A percentile compares a stretch with the other conserved stretches of the same genome.
Conservation (phyloP, 2,329 filamentous ascomycete genomes). For the Aspergillus oerlinghausenensis region DNA sequence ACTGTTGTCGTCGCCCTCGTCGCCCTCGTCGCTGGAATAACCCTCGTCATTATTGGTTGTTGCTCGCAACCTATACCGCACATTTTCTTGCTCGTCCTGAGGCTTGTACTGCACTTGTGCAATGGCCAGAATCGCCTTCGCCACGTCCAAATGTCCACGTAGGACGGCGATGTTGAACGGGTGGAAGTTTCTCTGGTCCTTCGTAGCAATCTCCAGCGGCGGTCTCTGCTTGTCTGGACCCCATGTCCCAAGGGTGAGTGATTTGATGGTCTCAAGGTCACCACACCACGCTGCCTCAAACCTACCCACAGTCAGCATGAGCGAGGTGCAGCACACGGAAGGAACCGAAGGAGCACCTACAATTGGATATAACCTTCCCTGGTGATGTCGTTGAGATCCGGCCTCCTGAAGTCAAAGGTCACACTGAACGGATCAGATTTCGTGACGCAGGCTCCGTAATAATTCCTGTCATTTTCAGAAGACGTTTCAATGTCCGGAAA, state of each 20-base stretch:
- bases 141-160: conserved; percentile 60
- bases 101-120: conserved; percentile 63
- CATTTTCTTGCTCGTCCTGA: conserved; percentile 47
- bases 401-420: conserved; percentile 47
- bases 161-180: conserved; percentile 67
- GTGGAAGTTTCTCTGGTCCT: conserved; percentile 48
- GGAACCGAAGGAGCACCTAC: conserved; percentile 38
- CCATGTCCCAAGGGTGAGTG: conserved; percentile 27
- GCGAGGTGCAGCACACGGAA: conserved; percentile 32
- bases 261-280: conserved; percentile 57
- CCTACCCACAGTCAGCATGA: conserved; percentile 41
- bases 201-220: conserved; percentile 61
- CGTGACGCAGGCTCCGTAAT: not conserved
- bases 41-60: conserved; percentile 26
- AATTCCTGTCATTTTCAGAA: not conserved
- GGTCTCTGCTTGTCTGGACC: conserved; percentile 48
- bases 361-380: conserved; percentile 59
- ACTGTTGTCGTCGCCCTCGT: conserved; percentile 17
- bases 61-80: conserved; percentile 30
- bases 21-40: conserved; percentile 30
- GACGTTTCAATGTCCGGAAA: conserved; percentile 47
- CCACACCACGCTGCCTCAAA: conserved; percentile 66
- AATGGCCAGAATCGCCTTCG: conserved; percentile 66
- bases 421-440: conserved; percentile 44
- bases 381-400: conserved; percentile 50